Evolutionary conservation across 2,329 filamentous ascomycete species (phyloP).

Genomic region (Ramichloridium luteum): DNA sequence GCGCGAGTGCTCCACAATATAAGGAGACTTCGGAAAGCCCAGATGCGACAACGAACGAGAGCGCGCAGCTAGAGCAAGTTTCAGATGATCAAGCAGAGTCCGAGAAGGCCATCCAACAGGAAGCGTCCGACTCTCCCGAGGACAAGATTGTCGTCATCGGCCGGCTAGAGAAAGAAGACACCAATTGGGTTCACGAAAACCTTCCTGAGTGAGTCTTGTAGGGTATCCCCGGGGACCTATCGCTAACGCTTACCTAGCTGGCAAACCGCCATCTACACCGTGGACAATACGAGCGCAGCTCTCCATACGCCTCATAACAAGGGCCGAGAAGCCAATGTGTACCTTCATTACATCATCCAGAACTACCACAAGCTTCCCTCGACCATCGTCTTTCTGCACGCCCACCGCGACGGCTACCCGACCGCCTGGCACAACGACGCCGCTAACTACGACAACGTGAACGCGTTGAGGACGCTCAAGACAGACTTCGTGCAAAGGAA

Average conservation of each 20-base stretch:
- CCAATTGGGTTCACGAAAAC: constrained; percentile 33
- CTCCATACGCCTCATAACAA: constrained; percentile 25
- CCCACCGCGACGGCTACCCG: constrained; percentile 16
- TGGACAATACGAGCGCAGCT: constrained; percentile 17
- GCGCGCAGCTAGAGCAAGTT: no score
- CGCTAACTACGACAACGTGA: constrained; percentile 15
- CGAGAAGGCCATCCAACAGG: no score
- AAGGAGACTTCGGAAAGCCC: no score
- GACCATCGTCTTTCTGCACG: constrained; percentile 20
- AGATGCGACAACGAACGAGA: no score
- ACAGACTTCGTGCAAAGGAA: constrained; percentile 13
- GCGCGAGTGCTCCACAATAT: no score
- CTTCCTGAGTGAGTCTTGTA: constrained; percentile 40
- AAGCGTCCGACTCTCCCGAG: no score
- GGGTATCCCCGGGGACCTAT: no score
- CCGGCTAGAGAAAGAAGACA: constrained; percentile 31
- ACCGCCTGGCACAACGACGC: constrained; percentile 21
- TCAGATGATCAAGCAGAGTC: no score
- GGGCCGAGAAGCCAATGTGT: constrained; percentile 36
- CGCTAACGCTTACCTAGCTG: no score
- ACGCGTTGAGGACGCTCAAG: constrained; percentile 15
- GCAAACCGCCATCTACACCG: constrained; percentile 35
- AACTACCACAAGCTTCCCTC: constrained; percentile 28
- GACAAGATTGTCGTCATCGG: constrained; percentile 32
- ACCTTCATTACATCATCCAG: constrained; percentile 36